Conservation (phyloP, 2,329 filamentous ascomycete species). For the Ampelomyces quisqualis region DNA sequence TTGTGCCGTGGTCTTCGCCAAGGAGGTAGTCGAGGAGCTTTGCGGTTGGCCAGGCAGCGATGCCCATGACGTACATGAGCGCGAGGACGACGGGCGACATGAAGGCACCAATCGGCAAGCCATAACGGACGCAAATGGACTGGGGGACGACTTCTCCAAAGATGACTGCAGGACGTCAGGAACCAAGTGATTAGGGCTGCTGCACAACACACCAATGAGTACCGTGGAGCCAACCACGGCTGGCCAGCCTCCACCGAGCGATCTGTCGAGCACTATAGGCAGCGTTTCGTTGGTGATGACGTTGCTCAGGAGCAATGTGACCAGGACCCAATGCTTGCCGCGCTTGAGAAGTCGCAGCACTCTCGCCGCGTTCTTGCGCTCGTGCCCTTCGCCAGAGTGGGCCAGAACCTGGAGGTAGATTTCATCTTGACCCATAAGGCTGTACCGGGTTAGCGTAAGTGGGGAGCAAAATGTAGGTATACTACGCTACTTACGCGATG, state of each 20-base stretch:
- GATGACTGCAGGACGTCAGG: slow-evolving; percentile 65
- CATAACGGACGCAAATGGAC: slow-evolving; percentile 93
- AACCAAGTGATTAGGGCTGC: neutral
- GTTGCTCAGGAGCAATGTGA: slow-evolving; percentile 90
- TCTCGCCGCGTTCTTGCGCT: slow-evolving; percentile 79
- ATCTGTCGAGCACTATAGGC: slow-evolving; percentile 91
- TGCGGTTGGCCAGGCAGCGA: slow-evolving; percentile 90
- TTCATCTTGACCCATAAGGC: slow-evolving; percentile 76
- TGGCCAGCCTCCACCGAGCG: slow-evolving; percentile 89
- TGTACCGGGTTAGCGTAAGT: slow-evolving; percentile 38
- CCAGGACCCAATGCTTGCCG: slow-evolving; percentile 97
- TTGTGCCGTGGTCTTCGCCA: slow-evolving; percentile 90
- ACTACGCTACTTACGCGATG: slow-evolving; percentile 63
- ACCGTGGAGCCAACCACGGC: slow-evolving; percentile 92
- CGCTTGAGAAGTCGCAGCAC: slow-evolving; percentile 78
- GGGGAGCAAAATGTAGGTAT: slow-evolving; percentile 6
- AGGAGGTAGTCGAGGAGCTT: slow-evolving; percentile 92
- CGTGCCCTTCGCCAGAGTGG: slow-evolving; percentile 78
- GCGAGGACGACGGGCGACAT: slow-evolving; percentile 84
- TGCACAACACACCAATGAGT: slow-evolving; percentile 71
- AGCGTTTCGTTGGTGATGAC: slow-evolving; percentile 94
- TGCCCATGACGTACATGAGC: slow-evolving; percentile 90
- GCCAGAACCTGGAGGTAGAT: slow-evolving; percentile 96
- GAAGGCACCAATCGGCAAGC: slow-evolving; percentile 89
- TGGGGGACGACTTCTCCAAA: slow-evolving; percentile 97